phyloP scores from a whole-genome alignment of 2,329 filamentous ascomycete species.

The Colletotrichum sp. region DNA sequence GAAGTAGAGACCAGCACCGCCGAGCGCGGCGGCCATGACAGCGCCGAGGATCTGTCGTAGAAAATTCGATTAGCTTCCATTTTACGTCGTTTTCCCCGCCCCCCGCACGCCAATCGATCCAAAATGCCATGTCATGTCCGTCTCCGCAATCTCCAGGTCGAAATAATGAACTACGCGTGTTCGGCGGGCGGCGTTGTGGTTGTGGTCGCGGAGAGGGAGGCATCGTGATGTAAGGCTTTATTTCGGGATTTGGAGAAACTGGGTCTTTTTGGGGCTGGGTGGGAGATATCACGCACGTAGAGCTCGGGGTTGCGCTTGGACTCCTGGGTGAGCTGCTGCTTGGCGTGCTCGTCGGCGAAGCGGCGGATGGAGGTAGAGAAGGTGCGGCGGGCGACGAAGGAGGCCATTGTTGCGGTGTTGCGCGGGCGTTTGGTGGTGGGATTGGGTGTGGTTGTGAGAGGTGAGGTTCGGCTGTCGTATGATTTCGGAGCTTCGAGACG shows the following conservation, averaged over 20 bases:
- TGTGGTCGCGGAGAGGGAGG: neutral
- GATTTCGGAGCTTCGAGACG: conserved; percentile 20
- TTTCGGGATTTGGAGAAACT: neutral
- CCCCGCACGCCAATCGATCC: neutral
- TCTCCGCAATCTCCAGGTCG: neutral
- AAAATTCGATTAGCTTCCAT: conserved; percentile 10
- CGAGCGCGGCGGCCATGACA: conserved; percentile 89
- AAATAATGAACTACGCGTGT: neutral
- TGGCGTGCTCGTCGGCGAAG: conserved; percentile 42
- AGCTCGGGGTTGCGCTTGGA: conserved; percentile 59
- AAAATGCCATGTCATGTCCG: neutral
- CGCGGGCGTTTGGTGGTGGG: conserved; percentile 20
- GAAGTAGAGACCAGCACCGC: conserved; percentile 89
- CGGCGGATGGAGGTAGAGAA: conserved; percentile 61
- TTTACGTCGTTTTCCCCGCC: neutral
- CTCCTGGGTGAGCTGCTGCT: conserved; percentile 60
- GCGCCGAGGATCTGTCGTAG: conserved; percentile 79
- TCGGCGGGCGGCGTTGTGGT: neutral
- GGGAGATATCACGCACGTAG: conserved; percentile 42
- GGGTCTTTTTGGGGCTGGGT: neutral
- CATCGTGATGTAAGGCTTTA: neutral
- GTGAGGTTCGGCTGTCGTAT: conserved; percentile 19
- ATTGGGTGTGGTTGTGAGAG: conserved; percentile 6
- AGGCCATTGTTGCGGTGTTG: conserved; percentile 54
- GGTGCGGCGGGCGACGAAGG: conserved; percentile 60